Evolutionary conservation across 495 filamentous ascomycete species (phyloP).

Genomic region (Penicillium coffeae): DNA sequence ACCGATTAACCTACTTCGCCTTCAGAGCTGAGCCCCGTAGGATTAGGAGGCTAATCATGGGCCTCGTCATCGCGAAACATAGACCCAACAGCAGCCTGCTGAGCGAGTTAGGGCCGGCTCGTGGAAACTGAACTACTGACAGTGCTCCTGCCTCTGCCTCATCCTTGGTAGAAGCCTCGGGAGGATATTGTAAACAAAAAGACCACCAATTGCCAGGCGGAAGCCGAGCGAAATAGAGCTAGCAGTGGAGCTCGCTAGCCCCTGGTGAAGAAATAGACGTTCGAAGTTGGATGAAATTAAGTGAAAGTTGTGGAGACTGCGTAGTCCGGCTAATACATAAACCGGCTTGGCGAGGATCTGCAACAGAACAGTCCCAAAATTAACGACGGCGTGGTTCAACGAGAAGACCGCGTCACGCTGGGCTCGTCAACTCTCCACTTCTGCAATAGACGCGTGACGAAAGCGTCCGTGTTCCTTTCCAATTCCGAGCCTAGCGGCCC

Average conservation of each 20-base stretch:
- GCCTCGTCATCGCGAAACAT: too few species aligned
- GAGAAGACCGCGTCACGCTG: constrained; percentile 8
- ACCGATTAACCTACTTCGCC: too few species aligned
- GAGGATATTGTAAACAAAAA: too few species aligned
- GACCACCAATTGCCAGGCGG: too few species aligned
- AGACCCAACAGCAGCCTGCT: neutral
- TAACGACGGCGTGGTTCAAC: neutral
- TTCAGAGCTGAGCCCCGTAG: too few species aligned
- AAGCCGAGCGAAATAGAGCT: too few species aligned
- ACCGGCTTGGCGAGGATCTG: constrained; percentile 12
- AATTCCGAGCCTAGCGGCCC: neutral
- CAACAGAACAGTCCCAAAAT: neutral
- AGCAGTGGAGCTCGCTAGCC: neutral
- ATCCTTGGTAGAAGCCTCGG: too few species aligned
- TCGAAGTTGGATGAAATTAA: neutral
- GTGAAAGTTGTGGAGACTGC: neutral
- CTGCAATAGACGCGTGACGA: too few species aligned
- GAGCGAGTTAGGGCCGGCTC: neutral
- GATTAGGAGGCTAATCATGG: too few species aligned
- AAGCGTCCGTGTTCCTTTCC: neutral
- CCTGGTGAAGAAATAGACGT: neutral
- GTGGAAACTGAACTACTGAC: neutral
- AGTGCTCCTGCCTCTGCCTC: too few species aligned
- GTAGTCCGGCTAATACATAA: constrained; percentile 9
- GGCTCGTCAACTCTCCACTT: neutral